Evolutionary conservation across 179 eudicot species (phyloP).

Genomic region (Beta corolliflora): DNA sequence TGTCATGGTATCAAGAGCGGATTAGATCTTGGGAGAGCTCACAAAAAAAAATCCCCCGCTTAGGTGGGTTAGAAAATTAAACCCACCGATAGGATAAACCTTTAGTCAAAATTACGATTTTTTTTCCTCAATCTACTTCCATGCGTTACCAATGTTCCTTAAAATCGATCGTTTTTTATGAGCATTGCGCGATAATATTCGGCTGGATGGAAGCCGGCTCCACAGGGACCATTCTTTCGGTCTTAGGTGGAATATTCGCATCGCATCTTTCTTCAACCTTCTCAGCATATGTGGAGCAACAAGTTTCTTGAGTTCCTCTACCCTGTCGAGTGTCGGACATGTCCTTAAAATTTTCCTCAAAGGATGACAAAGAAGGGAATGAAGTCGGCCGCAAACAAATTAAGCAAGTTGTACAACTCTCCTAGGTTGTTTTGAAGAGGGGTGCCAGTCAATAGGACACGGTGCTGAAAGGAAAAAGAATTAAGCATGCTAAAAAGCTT

Average conservation of each 20-base stretch:
- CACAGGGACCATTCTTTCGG: conserved; percentile 95
- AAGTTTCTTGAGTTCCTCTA: conserved; percentile 92
- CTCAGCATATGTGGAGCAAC: conserved; percentile 99
- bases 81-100: too few species aligned
- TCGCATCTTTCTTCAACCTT: conserved; percentile 93
- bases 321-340: conserved; percentile 86
- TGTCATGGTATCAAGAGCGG: too few species aligned
- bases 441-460: conserved; percentile 92
- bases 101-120: too few species aligned
- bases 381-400: conserved; percentile 85
- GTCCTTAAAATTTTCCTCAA: conserved; percentile 91
- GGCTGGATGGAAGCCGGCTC: conserved; percentile 91
- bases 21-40: too few species aligned
- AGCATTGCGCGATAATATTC: too few species aligned
- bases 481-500: conserved; percentile 91
- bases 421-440: conserved; percentile 97
- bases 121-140: too few species aligned
- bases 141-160: too few species aligned
- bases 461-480: conserved; percentile 82
- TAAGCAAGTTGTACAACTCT: conserved; percentile 89
- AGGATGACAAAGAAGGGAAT: conserved; percentile 83
- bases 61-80: too few species aligned
- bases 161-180: too few species aligned
- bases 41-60: too few species aligned
- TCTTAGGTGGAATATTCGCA: conserved; percentile 98